phyloP scores from a whole-genome alignment of 306 rosid genomes.

The Prosopis cineraria region DNA sequence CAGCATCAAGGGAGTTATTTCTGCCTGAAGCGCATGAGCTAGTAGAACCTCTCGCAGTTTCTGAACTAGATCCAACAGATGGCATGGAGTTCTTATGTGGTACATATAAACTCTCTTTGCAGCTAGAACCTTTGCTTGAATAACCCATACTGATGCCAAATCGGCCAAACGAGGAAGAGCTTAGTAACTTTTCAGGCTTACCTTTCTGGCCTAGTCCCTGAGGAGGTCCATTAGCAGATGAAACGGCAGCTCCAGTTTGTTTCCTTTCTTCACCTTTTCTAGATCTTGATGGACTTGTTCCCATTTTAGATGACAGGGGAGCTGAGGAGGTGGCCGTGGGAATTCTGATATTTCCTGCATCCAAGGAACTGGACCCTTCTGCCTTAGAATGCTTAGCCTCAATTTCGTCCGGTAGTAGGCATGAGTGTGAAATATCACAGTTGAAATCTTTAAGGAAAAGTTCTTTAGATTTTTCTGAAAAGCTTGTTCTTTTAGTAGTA shows the following conservation, averaged over 20 bases:
- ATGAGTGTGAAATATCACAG: slow-evolving; percentile 43
- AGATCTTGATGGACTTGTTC: slow-evolving; percentile 52
- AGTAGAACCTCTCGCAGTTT: slow-evolving; percentile 44
- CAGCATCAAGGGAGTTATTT: slow-evolving; percentile 51
- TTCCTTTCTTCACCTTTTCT: slow-evolving; percentile 44
- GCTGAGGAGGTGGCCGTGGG: slow-evolving; percentile 39
- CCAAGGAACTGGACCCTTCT: slow-evolving; percentile 40
- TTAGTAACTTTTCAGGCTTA: slow-evolving; percentile 62
- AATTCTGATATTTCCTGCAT: slow-evolving; percentile 34
- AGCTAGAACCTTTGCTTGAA: slow-evolving; percentile 56
- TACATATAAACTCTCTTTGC: slow-evolving; percentile 56
- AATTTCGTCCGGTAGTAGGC: slow-evolving; percentile 48
- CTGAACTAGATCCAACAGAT: slow-evolving; percentile 47
- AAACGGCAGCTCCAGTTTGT: slow-evolving; percentile 33
- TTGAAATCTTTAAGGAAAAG: slow-evolving; percentile 36
- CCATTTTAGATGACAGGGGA: slow-evolving; percentile 34
- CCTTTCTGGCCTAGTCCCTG: slow-evolving; percentile 35
- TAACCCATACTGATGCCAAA: slow-evolving; percentile 57
- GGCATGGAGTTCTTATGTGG: slow-evolving; percentile 47
- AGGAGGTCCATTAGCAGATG: slow-evolving; percentile 33
- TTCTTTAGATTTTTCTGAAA: slow-evolving; percentile 44
- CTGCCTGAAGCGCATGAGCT: slow-evolving; percentile 45
- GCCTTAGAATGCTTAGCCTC: slow-evolving; percentile 39
- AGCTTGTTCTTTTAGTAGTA: slow-evolving; percentile 44
- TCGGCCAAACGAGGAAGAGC: slow-evolving; percentile 80